phyloP scores from a whole-genome alignment of 164 flowering plant genomes.

The Sextonia rubra region DNA sequence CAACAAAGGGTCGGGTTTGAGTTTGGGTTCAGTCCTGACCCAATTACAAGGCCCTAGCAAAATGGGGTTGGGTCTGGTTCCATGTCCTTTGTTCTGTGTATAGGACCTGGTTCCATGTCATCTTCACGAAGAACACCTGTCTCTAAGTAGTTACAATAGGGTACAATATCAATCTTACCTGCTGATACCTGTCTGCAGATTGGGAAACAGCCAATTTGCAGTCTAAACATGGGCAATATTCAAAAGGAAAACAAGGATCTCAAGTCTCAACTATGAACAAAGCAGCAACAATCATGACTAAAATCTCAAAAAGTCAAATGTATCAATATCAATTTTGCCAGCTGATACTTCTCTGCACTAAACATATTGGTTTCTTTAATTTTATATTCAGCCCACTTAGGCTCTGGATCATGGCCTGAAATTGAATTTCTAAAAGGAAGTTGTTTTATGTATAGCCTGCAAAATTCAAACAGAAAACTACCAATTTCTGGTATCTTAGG shows the following conservation, averaged over 20 bases:
- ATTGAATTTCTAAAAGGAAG: slow-evolving; percentile 53
- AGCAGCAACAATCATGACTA: not conserved
- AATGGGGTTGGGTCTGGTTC: too few relatives aligned
- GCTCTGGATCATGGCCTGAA: slow-evolving; percentile 45
- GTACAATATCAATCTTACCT: too few relatives aligned
- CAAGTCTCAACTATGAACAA: slow-evolving; percentile 9
- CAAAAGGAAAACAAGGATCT: slow-evolving; percentile 25
- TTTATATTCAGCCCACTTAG: slow-evolving; percentile 93
- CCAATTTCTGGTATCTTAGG: not conserved
- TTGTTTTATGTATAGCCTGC: slow-evolving; percentile 82
- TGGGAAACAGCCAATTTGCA: slow-evolving; percentile 91
- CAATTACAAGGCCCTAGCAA: too few relatives aligned
- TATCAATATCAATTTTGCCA: slow-evolving; percentile 44
- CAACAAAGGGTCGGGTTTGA: too few relatives aligned
- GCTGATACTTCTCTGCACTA: slow-evolving; percentile 93
- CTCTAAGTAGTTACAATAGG: too few relatives aligned
- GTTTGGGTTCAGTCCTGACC: too few relatives aligned
- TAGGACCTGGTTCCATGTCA: too few relatives aligned
- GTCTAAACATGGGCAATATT: slow-evolving; percentile 43
- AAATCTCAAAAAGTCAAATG: not conserved
- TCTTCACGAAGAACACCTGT: too few relatives aligned
- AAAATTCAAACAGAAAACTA: slow-evolving; percentile 5
- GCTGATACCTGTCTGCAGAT: too few relatives aligned
- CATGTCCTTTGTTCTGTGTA: too few relatives aligned
- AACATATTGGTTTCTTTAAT: slow-evolving; percentile 95